phyloP scores from a whole-genome alignment of 345 rosid genomes.

The sweet orange (Citrus sinensis) region DNA sequence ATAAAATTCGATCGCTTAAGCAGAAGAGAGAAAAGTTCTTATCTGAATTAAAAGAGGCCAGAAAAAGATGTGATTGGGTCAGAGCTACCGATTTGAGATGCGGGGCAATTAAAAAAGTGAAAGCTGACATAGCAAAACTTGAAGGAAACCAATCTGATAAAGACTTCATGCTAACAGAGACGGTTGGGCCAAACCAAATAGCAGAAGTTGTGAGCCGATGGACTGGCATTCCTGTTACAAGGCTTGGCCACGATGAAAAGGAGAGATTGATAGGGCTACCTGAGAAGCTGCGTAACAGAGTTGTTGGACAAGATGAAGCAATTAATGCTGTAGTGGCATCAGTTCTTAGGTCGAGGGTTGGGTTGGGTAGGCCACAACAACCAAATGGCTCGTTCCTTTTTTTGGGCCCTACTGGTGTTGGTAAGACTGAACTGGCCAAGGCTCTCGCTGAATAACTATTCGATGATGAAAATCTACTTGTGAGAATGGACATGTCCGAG shows the following conservation, averaged over 20 bases:
- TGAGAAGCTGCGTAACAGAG: constrained; percentile 73
- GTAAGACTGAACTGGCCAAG: constrained; percentile 87
- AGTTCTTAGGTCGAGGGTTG: constrained; percentile 78
- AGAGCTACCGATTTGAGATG: constrained; percentile 82
- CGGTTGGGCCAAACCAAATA: constrained; percentile 84
- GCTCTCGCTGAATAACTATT: constrained; percentile 92
- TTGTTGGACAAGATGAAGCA: constrained; percentile 85
- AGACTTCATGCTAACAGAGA: constrained; percentile 73
- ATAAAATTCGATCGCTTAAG: constrained; percentile 74
- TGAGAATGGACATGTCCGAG: constrained; percentile 84
- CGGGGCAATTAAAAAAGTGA: constrained; percentile 79
- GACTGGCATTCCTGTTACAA: constrained; percentile 92
- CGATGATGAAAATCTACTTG: constrained; percentile 71
- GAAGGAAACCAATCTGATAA: constrained; percentile 57
- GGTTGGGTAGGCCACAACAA: constrained; percentile 86
- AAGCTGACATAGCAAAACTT: constrained; percentile 57
- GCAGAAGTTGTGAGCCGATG: constrained; percentile 93
- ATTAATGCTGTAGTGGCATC: constrained; percentile 79
- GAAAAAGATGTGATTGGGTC: constrained; percentile 76
- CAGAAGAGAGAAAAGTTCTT: constrained; percentile 75
- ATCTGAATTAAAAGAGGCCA: constrained; percentile 74
- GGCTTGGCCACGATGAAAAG: constrained; percentile 85
- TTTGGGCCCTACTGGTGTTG: constrained; percentile 95
- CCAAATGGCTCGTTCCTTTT: constrained; percentile 86
- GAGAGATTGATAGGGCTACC: constrained; percentile 72